Evolutionary conservation across 139 green algal species (phyloP).

Genomic region (Chlamydomonas sp.): DNA sequence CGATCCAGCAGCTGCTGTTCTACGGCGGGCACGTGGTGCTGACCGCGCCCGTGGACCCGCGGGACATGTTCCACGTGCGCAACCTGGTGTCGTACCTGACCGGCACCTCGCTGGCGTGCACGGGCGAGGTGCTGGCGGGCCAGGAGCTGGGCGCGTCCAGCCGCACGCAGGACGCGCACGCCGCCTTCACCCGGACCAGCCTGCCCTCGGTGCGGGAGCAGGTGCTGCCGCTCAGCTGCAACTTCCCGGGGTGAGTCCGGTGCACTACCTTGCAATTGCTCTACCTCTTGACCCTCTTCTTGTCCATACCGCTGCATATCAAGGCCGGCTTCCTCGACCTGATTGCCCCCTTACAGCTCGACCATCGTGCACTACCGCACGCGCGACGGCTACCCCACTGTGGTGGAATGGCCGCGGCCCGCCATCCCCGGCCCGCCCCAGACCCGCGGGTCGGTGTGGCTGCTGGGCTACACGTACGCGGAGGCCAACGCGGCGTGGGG

Average conservation of each 20-base stretch:
- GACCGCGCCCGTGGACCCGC: too few species aligned
- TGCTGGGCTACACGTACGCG: too few species aligned
- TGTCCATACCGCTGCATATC: too few species aligned
- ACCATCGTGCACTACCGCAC: neutral
- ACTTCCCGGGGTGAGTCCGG: neutral
- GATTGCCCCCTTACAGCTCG: neutral
- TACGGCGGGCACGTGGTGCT: too few species aligned
- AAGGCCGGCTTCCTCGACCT: too few species aligned
- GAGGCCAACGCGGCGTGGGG: too few species aligned
- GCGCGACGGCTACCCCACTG: too few species aligned
- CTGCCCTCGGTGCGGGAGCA: neutral
- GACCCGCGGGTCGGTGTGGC: too few species aligned
- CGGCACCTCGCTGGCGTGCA: neutral
- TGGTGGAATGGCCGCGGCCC: too few species aligned
- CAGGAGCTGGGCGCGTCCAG: neutral
- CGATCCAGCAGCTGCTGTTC: neutral
- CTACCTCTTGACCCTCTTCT: neutral
- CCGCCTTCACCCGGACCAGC: neutral
- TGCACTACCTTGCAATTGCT: neutral
- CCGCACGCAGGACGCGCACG: neutral
- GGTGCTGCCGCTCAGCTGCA: conserved; percentile 2
- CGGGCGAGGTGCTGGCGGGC: neutral
- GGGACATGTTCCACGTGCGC: too few species aligned
- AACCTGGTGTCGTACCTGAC: too few species aligned
- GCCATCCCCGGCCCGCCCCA: too few species aligned